Base-by-base conservation (phyloP, 805 yeast species). In the Candida glaebosa region DNA sequence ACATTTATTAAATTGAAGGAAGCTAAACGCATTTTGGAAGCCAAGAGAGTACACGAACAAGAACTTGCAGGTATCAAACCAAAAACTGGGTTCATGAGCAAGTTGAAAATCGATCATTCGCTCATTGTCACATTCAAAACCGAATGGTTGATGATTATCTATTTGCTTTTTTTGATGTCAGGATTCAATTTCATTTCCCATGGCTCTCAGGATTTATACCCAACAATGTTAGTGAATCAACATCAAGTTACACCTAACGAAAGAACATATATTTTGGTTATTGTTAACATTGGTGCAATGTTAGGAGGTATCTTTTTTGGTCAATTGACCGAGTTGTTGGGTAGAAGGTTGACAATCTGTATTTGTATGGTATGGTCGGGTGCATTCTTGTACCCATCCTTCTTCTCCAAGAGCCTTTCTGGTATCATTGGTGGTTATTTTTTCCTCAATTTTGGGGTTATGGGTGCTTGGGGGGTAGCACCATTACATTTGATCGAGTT, bases 401-500 rank as follows among this genome's bases (percentile, higher is more conserved):
- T 64, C 4, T 62, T 56, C 43, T 45, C 60, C 17, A 50, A 54
- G 31, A 40, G 53, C 8, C 83, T 36, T 18, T 39, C 45, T 5
- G 81, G 72, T 14, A 71, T 76, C 43, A 73, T 75, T 48, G 82
- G 81, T 0, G 82, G 81, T 46, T 41, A 44, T 38, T 79, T 80
- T 57, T 79, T 77, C 62, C 59, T 80, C 44, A 85, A 80, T 54
- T 76, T 76, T 54, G 76, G 73, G 45, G 84, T 81, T 40, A 84
- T 79, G 61, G 86, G 86, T 52, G 79, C 81, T 19, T 81, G 84
- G 82, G 86, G 86, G 51, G 80, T 79, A 32, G 67, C 76, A 40
- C 86, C 86, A 40, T 69, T 79, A 43, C 83, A 80, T 58, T 62
- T 81, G 40, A 67, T 79, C 3, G 85, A 79, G 58, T 66, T 82